Conservation (phyloP, 2,329 filamentous ascomycete species). For the Scedosporium aurantiacum region DNA sequence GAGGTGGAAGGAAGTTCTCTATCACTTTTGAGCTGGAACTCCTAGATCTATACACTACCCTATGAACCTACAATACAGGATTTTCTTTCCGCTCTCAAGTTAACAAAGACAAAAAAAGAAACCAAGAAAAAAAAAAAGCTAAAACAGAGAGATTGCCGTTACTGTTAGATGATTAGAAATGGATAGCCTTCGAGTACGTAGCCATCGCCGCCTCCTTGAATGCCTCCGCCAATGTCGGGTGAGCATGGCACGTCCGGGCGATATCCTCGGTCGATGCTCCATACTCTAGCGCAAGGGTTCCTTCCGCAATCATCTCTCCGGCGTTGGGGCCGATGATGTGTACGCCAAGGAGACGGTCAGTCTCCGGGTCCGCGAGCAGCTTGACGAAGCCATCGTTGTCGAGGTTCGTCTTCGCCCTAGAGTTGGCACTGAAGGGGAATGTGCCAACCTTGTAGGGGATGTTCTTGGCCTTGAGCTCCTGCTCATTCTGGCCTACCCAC, state of each 20-base stretch:
- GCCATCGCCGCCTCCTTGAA: constrained; percentile 99
- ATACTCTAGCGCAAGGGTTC: constrained; percentile 88
- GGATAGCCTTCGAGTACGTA: constrained; percentile 89
- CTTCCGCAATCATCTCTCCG: constrained; percentile 99
- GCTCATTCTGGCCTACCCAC: constrained; percentile 96
- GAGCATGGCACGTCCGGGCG: constrained; percentile 88
- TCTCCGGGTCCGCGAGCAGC: constrained; percentile 93
- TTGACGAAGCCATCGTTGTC: constrained; percentile 95
- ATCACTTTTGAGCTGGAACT: constrained; percentile 1
- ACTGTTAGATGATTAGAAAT: constrained; percentile 55
- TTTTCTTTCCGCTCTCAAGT: background rate
- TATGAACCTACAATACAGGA: constrained; percentile 4
- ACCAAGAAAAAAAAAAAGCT: too few species aligned
- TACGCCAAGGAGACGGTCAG: constrained; percentile 85
- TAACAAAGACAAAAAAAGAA: background rate
- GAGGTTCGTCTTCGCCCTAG: constrained; percentile 95
- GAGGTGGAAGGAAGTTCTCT: background rate
- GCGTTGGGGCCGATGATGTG: constrained; percentile 96
- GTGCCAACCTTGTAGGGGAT: constrained; percentile 87
- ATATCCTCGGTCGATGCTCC: constrained; percentile 93
- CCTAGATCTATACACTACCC: constrained; percentile 5
- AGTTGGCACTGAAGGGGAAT: constrained; percentile 98
- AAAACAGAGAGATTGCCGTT: too few species aligned
- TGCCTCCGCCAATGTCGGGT: constrained; percentile 90
- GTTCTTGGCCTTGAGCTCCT: constrained; percentile 81